Conservation (phyloP, 2,329 filamentous ascomycete species). For the Bipolaris oryzae region DNA sequence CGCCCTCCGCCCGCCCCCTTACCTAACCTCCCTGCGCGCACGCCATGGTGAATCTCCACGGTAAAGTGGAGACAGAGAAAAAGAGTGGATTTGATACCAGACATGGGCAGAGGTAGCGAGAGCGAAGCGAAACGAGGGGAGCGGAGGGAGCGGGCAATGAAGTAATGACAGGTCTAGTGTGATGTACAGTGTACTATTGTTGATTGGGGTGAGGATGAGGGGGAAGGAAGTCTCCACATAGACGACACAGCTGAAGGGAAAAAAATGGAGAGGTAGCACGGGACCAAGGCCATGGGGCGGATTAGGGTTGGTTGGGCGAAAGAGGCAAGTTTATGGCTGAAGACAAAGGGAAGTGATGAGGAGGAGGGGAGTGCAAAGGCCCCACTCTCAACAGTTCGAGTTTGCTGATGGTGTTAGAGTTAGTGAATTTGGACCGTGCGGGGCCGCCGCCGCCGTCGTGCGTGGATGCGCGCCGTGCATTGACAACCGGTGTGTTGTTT, state of each 20-base stretch:
- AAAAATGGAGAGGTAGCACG: constrained; percentile 3
- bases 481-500: neutral
- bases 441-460: neutral
- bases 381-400: constrained; percentile 31
- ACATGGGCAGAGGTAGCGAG: neutral
- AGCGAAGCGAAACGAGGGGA: neutral
- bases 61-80: neutral
- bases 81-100: neutral
- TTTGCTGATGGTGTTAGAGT: constrained; percentile 8
- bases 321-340: constrained; percentile 4
- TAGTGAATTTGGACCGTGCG: constrained; percentile 1
- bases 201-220: too few species aligned
- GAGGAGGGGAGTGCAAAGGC: constrained; percentile 2
- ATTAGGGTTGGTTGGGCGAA: neutral
- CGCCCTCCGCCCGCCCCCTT: too few species aligned
- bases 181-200: too few species aligned
- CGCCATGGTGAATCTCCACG: neutral
- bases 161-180: constrained; percentile 1
- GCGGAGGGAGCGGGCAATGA: neutral
- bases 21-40: neutral
- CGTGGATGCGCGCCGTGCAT: neutral
- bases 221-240: neutral
- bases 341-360: neutral
- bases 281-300: neutral
- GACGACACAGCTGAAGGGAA: neutral